phyloP scores from a whole-genome alignment of 305 asterid genomes.

The Fraxinus greggii region DNA sequence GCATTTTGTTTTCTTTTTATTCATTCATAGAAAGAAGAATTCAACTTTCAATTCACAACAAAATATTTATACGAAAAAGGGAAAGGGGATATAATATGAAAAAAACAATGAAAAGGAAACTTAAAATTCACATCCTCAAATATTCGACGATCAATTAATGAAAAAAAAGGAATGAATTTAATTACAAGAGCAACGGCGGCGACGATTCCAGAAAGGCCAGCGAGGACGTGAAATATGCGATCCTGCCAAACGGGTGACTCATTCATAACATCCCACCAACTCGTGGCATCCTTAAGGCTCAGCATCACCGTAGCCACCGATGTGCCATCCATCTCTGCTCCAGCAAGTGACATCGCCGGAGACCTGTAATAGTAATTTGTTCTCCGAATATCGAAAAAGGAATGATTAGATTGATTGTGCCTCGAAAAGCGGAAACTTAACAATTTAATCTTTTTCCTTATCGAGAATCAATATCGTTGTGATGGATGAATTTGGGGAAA shows the following conservation, averaged over 20 bases:
- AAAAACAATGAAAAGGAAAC: not conserved
- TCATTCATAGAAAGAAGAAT: not conserved
- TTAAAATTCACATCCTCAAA: not conserved
- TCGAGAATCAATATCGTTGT: not conserved
- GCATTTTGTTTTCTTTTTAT: not conserved
- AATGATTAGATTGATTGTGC: not conserved
- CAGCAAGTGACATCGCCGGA: slow-evolving; percentile 1
- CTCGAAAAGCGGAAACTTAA: not conserved
- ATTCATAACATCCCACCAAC: slow-evolving; percentile 86
- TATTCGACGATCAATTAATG: not conserved
- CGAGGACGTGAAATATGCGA: slow-evolving; percentile 68
- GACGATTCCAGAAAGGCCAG: slow-evolving; percentile 76
- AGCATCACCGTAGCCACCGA: slow-evolving; percentile 55
- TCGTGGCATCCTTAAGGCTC: slow-evolving; percentile 60
- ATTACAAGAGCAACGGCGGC: slow-evolving; percentile 79
- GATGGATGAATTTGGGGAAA: not conserved
- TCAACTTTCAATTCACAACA: not conserved
- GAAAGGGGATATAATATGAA: not conserved
- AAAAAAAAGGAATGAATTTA: not conserved
- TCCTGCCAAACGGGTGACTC: slow-evolving; percentile 79
- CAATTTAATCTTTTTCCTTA: not conserved
- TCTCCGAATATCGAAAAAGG: not conserved
- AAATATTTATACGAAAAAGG: not conserved
- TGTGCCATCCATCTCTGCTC: slow-evolving; percentile 27
- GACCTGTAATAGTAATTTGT: not conserved